Conservation (phyloP, 164 flowering plant species). For the Malania oleifera region DNA sequence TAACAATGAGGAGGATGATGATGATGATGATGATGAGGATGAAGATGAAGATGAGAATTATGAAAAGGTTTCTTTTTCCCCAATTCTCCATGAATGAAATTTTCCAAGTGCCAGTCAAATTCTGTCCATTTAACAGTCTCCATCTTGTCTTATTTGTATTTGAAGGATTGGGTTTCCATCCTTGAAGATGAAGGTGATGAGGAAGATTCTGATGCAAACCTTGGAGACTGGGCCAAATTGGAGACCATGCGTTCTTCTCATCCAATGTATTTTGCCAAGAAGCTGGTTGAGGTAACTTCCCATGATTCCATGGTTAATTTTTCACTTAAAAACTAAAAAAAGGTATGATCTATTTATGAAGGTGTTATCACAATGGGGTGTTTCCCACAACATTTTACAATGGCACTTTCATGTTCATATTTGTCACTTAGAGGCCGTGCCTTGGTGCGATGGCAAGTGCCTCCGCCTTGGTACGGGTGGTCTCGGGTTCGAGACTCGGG, state of each 20-base stretch:
- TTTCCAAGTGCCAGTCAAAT: not conserved
- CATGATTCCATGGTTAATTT: not conserved
- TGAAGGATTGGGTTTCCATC: slow-evolving; percentile 74
- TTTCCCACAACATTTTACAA: not conserved
- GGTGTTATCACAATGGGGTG: not conserved
- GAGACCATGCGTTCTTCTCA: slow-evolving; percentile 93
- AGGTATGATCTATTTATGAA: no score
- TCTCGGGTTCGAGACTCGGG: no score
- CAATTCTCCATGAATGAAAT: not conserved
- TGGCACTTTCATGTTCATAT: not conserved
- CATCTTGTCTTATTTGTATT: slow-evolving; percentile 7
- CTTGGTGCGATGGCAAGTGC: no score
- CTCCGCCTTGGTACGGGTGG: no score
- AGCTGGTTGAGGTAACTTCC: slow-evolving; percentile 58
- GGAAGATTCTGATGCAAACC: slow-evolving; percentile 51
- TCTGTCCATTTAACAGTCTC: not conserved
- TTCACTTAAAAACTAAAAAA: no score
- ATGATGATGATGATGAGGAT: slow-evolving; percentile 42
- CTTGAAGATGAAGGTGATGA: slow-evolving; percentile 65
- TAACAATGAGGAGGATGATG: slow-evolving; percentile 47
- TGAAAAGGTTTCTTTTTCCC: slow-evolving; percentile 25
- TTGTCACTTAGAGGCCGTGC: no score
- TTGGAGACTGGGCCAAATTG: slow-evolving; percentile 90
- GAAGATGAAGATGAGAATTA: slow-evolving; percentile 32
- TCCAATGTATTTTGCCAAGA: slow-evolving; percentile 86